Percentiles rank a stretch among this genome's conserved stretches.
These are phyloP conservation scores for Plasmodium gonderi DNA, from an alignment of 169 alveolate genomes.

Conservation along the genomic window DNA sequence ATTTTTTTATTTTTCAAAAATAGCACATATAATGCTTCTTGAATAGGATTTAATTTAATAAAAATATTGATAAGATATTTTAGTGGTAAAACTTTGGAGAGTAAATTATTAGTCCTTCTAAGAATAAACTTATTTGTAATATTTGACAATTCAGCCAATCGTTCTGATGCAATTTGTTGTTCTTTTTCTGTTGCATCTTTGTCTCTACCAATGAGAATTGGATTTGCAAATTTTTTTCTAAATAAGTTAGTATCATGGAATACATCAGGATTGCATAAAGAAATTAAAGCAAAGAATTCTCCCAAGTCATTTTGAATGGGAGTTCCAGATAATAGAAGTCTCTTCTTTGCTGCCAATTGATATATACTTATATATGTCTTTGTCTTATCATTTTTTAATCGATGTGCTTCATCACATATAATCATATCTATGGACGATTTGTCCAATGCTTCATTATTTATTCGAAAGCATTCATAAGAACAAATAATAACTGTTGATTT, in stretches of 20 bases:
- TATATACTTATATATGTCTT: constrained; percentile 91
- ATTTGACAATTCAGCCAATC: constrained; percentile 90
- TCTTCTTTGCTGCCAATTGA: constrained; percentile 90
- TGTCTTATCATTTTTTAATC: constrained; percentile 93
- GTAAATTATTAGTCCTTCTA: constrained; percentile 90
- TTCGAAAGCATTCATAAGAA: constrained; percentile 93
- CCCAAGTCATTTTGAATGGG: constrained; percentile 93
- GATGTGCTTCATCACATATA: constrained; percentile 97
- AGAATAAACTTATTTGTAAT: constrained; percentile 91
- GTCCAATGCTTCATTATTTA: constrained; percentile 86
- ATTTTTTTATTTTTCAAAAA: constrained; percentile 76
- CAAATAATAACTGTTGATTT: constrained; percentile 89
- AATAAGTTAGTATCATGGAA: constrained; percentile 86
- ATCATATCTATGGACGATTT: constrained; percentile 94
- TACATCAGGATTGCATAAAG: constrained; percentile 92
- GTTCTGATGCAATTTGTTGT: constrained; percentile 88
- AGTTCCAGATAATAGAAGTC: constrained; percentile 91
- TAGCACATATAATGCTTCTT: constrained; percentile 83
- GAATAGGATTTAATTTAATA: constrained; percentile 89
- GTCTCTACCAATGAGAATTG: constrained; percentile 90
- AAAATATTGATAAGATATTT: constrained; percentile 89
- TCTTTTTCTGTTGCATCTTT: constrained; percentile 92
- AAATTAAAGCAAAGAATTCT: constrained; percentile 90
- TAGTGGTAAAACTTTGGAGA: constrained; percentile 92
- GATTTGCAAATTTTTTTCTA: constrained; percentile 87